These are phyloP conservation scores for Phytopythium cucurbitacearum DNA, from an alignment of 352 stramenopile genomes.

Conservation along the genomic window DNA sequence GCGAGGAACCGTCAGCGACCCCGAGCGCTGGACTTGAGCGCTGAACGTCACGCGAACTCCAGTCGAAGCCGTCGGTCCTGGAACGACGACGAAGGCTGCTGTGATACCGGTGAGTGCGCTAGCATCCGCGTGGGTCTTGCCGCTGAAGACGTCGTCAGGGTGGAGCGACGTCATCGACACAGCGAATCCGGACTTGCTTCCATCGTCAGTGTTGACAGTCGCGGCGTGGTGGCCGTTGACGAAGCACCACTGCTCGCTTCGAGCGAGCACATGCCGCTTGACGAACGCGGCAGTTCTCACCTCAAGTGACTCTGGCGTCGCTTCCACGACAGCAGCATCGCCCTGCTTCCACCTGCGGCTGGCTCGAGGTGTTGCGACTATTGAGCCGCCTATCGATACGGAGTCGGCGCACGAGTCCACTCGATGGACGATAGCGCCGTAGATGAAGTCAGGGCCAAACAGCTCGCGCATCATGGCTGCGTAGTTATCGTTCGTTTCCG, in stretches of 20 bases:
- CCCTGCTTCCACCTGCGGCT: neutral
- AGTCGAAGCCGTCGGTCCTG: constrained; percentile 1
- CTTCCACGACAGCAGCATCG: constrained; percentile 1
- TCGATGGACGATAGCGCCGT: constrained; percentile 35
- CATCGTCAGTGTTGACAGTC: neutral
- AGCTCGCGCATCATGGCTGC: constrained; percentile 33
- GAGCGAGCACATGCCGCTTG: constrained; percentile 34
- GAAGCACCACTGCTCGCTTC: constrained; percentile 35
- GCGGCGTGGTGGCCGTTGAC: constrained; percentile 10
- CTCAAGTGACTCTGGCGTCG: constrained; percentile 2
- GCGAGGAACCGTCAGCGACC: too few species aligned
- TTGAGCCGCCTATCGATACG: neutral
- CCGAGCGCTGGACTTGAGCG: constrained; percentile 11
- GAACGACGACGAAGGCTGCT: constrained; percentile 25
- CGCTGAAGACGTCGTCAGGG: constrained; percentile 37
- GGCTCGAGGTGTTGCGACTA: too few species aligned
- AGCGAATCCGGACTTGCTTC: constrained; percentile 16
- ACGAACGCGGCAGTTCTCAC: constrained; percentile 35
- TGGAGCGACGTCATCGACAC: constrained; percentile 35
- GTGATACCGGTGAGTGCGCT: constrained; percentile 5
- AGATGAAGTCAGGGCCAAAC: constrained; percentile 43
- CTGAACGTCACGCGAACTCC: constrained; percentile 35
- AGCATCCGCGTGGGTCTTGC: constrained; percentile 30
- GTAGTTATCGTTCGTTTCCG: constrained; percentile 20
- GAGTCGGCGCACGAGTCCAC: neutral